Evolutionary conservation across 202 grass and related monocot genomes (phyloP), one percentile per base, ranked within the genome.

Genomic region (Eragrostis tef): DNA sequence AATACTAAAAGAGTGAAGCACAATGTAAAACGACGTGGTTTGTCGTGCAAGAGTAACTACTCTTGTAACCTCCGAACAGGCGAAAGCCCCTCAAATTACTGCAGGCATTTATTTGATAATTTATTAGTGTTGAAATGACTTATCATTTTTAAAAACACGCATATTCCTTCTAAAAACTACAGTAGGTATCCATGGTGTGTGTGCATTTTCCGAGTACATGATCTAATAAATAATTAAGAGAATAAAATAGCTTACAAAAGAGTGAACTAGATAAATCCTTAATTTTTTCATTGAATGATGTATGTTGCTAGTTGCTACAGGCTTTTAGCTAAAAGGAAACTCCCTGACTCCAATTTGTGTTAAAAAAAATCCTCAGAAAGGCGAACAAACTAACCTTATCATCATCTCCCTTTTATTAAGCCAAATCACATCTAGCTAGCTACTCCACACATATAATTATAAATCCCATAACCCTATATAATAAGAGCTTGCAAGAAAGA

Each of bases 391-490:
- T 45, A n/a, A 45, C 42, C 61, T 22, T 57, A 57, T 45, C 21
- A 42, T 24, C 57, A 22, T 17, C 19, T 42, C 45, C 31, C 10
- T 20, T 75, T 57, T 21, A 67, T 64, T 53, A 74, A 56, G 10
- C 36, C 19, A 67, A 46, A 67, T 34, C 48, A 46, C 22, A 51
- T 81, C 70, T 19, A 75, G 3, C 80, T 45, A 75, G 36, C 71
- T 45, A 75, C 48, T 66, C 46, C 21, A 83, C 50, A 78, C n/a
- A 42, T 52, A 52, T 8, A 73, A 52, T 51, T 29, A 34, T 36
- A 24, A 54, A 19, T 54, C 16, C 17, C 70, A 54, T 73, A n/a
- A 54, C 70, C 26, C 70, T 27, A 34, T 53, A 36, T n/a, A 53
- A 13, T 17, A 53, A 73, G n/a, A 19, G 53, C 10, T 29, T 26